A percentile compares a stretch with the other conserved stretches of the same genome.
Evolutionary conservation across 257 asterid species (phyloP).

Genomic region (Primulina huaijiensis): DNA sequence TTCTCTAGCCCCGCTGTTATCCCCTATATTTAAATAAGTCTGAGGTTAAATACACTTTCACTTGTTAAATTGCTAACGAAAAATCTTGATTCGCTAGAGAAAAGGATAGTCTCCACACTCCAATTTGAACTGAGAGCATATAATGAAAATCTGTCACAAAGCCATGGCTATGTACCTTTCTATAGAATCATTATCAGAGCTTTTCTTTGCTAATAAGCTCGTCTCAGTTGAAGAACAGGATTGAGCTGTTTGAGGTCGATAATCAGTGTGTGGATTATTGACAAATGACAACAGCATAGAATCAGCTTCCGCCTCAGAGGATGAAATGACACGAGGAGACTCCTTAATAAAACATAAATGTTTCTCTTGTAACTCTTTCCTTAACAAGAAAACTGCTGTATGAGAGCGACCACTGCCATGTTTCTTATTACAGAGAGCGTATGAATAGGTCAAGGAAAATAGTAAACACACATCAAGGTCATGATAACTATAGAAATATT

Average conservation of each 20-base stretch:
- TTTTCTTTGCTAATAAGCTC: constrained; percentile 32
- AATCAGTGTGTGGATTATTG: constrained; percentile 45
- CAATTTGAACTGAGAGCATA: neutral
- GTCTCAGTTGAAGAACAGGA: constrained; percentile 38
- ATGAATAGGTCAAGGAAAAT: constrained; percentile 2
- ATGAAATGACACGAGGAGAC: constrained; percentile 43
- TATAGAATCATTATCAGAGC: constrained; percentile 31
- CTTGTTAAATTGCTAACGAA: too few species aligned
- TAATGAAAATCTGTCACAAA: neutral
- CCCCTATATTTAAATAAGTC: too few species aligned
- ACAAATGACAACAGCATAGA: constrained; percentile 66
- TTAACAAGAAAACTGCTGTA: constrained; percentile 48
- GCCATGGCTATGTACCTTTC: constrained; percentile 50
- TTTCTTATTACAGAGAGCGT: constrained; percentile 73
- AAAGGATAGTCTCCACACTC: neutral
- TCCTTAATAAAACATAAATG: constrained; percentile 45
- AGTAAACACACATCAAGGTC: neutral
- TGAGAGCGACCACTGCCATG: constrained; percentile 43
- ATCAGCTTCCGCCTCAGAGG: constrained; percentile 53
- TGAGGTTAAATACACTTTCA: too few species aligned
- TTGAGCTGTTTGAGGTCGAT: constrained; percentile 37
- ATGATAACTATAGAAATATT: too few species aligned
- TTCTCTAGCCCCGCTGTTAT: too few species aligned
- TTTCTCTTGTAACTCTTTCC: constrained; percentile 67
- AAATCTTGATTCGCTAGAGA: too few species aligned